Percentiles rank a stretch among this genome's conserved stretches.
phyloP scores from a whole-genome alignment of 2,329 filamentous ascomycete species.

The Chaetomium sp. region DNA sequence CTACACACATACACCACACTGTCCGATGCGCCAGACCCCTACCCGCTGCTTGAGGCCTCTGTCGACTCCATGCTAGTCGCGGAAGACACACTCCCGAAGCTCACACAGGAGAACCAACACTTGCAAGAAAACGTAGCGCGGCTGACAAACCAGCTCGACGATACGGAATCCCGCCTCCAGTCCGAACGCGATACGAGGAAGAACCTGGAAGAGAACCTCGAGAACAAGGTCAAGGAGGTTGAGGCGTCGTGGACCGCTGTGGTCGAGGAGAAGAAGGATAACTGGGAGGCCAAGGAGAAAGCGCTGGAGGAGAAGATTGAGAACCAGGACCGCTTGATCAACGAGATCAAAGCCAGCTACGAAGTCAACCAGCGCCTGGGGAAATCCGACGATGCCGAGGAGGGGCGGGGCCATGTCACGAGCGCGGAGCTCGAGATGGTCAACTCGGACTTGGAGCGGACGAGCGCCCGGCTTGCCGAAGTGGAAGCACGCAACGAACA shows the following conservation, averaged over 20 bases:
- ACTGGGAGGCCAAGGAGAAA: constrained; percentile 90
- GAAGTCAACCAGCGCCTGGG: constrained; percentile 90
- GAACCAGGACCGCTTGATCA: constrained; percentile 84
- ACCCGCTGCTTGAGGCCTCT: constrained; percentile 90
- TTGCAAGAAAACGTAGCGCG: constrained; percentile 72
- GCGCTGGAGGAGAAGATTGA: constrained; percentile 88
- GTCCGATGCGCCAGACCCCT: constrained; percentile 93
- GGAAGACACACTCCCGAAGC: constrained; percentile 84
- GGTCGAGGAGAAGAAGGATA: constrained; percentile 86
- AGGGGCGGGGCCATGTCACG: constrained; percentile 59
- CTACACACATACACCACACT: constrained; percentile 87
- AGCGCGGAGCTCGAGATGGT: constrained; percentile 92
- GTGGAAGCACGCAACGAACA: constrained; percentile 93
- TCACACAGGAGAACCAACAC: constrained; percentile 81
- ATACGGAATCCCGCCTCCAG: constrained; percentile 73
- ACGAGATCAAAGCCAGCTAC: constrained; percentile 93
- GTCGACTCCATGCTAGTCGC: constrained; percentile 89
- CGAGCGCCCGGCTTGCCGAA: constrained; percentile 78
- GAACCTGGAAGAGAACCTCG: constrained; percentile 69
- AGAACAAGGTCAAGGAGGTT: constrained; percentile 78
- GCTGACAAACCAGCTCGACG: constrained; percentile 75
- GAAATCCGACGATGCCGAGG: constrained; percentile 51
- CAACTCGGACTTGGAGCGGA: constrained; percentile 82
- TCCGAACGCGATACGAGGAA: constrained; percentile 66
- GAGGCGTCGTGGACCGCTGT: constrained; percentile 87